Conservation (phyloP, 164 flowering plant species). For the Euptelea pleiosperma region DNA sequence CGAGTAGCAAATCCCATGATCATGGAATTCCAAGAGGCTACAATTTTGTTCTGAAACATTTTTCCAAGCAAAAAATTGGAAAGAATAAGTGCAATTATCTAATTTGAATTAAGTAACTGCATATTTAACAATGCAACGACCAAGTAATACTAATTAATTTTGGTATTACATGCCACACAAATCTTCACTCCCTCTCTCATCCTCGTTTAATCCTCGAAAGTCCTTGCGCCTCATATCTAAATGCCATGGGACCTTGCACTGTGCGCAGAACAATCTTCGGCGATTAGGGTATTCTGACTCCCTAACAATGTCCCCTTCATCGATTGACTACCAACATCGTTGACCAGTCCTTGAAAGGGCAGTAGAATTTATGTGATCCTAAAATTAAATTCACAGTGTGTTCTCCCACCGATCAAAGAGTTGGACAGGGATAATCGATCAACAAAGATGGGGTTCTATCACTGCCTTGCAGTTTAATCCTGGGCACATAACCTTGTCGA, state of each 20-base stretch:
- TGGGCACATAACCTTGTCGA: conserved; percentile 15
- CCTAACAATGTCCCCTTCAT: conserved; percentile 11
- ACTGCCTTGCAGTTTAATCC: conserved; percentile 4
- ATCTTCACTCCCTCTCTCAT: conserved; percentile 30
- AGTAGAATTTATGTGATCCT: conserved; percentile 13
- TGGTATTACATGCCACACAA: no score
- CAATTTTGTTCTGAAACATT: no score
- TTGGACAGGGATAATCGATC: conserved; percentile 4
- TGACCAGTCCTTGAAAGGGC: conserved; percentile 23
- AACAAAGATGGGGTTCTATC: conserved; percentile 19
- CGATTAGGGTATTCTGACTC: conserved; percentile 19
- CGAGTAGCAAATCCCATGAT: no score
- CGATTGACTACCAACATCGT: conserved; percentile 8
- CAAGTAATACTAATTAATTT: no score
- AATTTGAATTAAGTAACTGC: no score
- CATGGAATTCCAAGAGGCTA: no score
- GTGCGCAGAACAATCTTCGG: conserved; percentile 42
- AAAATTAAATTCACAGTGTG: conserved; percentile 20
- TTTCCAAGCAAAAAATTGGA: no score
- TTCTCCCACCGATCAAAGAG: conserved; percentile 24
- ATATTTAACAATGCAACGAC: no score
- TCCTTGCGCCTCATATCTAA: conserved; percentile 26
- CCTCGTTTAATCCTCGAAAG: conserved; percentile 27
- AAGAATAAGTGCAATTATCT: no score
- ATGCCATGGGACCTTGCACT: conserved; percentile 53